These are phyloP conservation scores for Diplodia scrobiculata DNA, from an alignment of 2,329 filamentous ascomycete genomes.

Conservation along the genomic window DNA sequence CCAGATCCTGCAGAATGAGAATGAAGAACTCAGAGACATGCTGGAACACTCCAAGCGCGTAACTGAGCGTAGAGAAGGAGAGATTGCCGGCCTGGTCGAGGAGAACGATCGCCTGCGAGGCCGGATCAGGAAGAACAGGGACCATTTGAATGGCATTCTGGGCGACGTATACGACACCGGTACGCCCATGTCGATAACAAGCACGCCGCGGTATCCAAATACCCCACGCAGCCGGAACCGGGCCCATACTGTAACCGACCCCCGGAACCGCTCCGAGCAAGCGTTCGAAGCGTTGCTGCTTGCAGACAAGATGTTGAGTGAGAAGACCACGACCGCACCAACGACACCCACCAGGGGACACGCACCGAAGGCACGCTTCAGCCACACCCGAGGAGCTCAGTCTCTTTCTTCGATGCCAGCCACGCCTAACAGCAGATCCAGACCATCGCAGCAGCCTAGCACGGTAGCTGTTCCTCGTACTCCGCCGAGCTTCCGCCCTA, in stretches of 20 bases:
- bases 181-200: slow-evolving; percentile 61
- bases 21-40: slow-evolving; percentile 63
- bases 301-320: slow-evolving; percentile 73
- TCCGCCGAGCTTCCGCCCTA: slow-evolving; percentile 49
- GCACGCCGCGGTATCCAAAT: slow-evolving; percentile 42
- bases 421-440: slow-evolving; percentile 65
- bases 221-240: slow-evolving; percentile 35
- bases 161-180: slow-evolving; percentile 60
- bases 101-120: slow-evolving; percentile 76
- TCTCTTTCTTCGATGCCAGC: slow-evolving; percentile 82
- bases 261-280: slow-evolving; percentile 54
- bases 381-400: slow-evolving; percentile 74
- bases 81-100: slow-evolving; percentile 69
- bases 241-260: slow-evolving; percentile 32
- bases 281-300: slow-evolving; percentile 76
- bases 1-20: slow-evolving; percentile 67
- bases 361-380: slow-evolving; percentile 55
- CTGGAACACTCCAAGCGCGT: slow-evolving; percentile 74
- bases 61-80: slow-evolving; percentile 75
- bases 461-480: slow-evolving; percentile 57
- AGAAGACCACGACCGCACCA: slow-evolving; percentile 73
- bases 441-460: slow-evolving; percentile 60
- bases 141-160: slow-evolving; percentile 66
- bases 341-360: slow-evolving; percentile 64
- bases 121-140: slow-evolving; percentile 84